Conservation (phyloP, 1,284 basidiomycete species). For the Athelia sp. region DNA sequence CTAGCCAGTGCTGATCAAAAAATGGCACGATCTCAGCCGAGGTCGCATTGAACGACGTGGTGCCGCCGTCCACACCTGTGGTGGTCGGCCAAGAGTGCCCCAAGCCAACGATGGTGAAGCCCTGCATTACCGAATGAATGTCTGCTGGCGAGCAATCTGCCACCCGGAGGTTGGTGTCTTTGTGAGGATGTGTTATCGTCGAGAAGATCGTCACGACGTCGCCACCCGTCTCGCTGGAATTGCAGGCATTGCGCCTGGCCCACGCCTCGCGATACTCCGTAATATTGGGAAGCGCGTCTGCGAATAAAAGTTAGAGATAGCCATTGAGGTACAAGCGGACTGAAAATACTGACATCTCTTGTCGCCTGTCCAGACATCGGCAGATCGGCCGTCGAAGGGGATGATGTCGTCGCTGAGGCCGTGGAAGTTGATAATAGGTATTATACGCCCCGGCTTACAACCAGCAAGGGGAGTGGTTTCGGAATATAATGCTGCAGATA, state of each 20-base stretch:
- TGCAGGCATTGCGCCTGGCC: background rate
- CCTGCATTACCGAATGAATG: background rate
- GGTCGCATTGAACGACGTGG: constrained; percentile 1
- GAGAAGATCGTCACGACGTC: background rate
- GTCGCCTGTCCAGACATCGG: background rate
- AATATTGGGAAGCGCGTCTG: constrained; percentile 1
- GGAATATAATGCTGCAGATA: constrained; percentile 11
- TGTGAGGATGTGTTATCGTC: background rate
- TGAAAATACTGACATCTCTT: background rate
- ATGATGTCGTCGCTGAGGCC: background rate
- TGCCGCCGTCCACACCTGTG: background rate
- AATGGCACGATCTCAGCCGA: background rate
- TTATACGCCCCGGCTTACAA: background rate
- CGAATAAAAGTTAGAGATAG: background rate
- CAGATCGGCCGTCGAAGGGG: background rate
- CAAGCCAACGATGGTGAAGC: background rate
- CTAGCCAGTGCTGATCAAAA: background rate
- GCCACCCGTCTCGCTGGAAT: background rate
- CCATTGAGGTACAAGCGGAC: too few species aligned
- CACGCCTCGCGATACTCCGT: constrained; percentile 1
- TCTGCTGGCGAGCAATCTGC: background rate
- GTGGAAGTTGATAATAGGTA: constrained; percentile 3
- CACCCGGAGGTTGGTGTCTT: background rate
- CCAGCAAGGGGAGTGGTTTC: background rate
- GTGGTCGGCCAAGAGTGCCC: constrained; percentile 1